Evolutionary conservation across 2,329 filamentous ascomycete species (phyloP), one percentile per base, ranked within the genome.

Genomic region (Pseudogymnoascus sp.): DNA sequence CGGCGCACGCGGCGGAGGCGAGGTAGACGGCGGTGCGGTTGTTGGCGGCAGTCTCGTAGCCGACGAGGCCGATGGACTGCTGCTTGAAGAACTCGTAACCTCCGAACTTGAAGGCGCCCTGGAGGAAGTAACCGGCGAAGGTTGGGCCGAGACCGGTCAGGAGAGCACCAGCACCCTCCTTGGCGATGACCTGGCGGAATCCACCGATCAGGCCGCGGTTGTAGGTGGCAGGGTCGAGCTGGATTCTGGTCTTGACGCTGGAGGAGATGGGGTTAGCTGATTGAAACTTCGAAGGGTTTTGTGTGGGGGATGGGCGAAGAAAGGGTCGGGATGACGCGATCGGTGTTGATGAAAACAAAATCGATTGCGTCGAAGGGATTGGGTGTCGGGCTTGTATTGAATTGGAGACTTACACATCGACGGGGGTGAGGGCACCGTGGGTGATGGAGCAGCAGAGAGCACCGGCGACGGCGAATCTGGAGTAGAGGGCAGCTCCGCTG

Each of bases 391-490:
- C 61, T n/a, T n/a, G n/a, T n/a, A n/a, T n/a, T n/a, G n/a, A n/a
- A n/a, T 12, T 39, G 47, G 62, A 62, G 64, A 90, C 93, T 78
- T 94, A 97, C 93, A 99, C 94, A 89, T 99, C 94, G 78, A 99
- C 91, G 74, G 94, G 94, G 70, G 94, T 99, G 72, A 97, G 87
- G 74, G 84, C 89, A 78, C 93, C 94, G 85, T 99, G 94, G 74
- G 94, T 99, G 80, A 97, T 81, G 71, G 92, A 94, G 80, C 94
- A 99, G 87, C 94, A 97, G 82, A 97, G 81, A 71, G 94, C 94
- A 80, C 94, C 94, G 72, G 94, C 92, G 72, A 99, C 89, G 79
- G 94, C 93, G 81, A 97, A 97, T 79, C 91, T 86, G 72, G 90
- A 90, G 87, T 97, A 97, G 71, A 99, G 90, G 64, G 76, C 80